Conservation (phyloP, 345 rosid genomes). For the Ailanthus altissimus region DNA sequence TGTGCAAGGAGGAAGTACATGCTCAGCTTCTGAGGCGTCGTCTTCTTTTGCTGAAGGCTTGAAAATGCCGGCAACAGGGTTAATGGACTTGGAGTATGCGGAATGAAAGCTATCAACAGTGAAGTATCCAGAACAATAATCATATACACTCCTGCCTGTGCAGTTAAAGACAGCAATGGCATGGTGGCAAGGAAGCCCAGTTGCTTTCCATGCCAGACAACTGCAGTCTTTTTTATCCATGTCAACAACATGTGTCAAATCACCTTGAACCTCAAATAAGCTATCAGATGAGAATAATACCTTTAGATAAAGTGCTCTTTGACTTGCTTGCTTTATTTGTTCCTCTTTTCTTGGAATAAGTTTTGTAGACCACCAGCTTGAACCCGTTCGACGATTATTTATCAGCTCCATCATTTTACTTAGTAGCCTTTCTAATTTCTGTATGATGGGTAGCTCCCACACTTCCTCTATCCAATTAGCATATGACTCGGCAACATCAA, state of each 20-base stretch:
- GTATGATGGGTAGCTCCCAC: conserved; percentile 64
- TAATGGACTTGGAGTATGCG: conserved; percentile 54
- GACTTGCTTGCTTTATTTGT: conserved; percentile 55
- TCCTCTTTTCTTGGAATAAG: conserved; percentile 79
- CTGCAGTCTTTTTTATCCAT: conserved; percentile 60
- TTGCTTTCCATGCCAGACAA: conserved; percentile 70
- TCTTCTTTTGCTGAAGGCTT: conserved; percentile 32
- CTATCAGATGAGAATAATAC: conserved; percentile 80
- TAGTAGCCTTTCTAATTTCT: conserved; percentile 56
- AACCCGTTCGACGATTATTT: conserved; percentile 40
- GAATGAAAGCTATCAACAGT: conserved; percentile 53
- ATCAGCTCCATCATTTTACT: conserved; percentile 59
- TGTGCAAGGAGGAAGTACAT: conserved; percentile 62
- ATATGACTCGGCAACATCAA: conserved; percentile 58
- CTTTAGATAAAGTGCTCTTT: conserved; percentile 46
- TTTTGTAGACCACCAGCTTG: conserved; percentile 56
- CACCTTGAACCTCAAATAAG: conserved; percentile 87
- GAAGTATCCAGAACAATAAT: conserved; percentile 66
- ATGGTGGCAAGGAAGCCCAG: conserved; percentile 79
- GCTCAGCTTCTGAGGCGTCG: conserved; percentile 32
- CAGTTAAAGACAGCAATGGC: conserved; percentile 74
- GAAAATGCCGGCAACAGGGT: conserved; percentile 35
- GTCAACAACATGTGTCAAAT: conserved; percentile 70
- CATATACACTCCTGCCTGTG: conserved; percentile 49
- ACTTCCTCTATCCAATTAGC: conserved; percentile 73